Conservation (phyloP, 805 yeast species). For the Candida xyloterini region DNA sequence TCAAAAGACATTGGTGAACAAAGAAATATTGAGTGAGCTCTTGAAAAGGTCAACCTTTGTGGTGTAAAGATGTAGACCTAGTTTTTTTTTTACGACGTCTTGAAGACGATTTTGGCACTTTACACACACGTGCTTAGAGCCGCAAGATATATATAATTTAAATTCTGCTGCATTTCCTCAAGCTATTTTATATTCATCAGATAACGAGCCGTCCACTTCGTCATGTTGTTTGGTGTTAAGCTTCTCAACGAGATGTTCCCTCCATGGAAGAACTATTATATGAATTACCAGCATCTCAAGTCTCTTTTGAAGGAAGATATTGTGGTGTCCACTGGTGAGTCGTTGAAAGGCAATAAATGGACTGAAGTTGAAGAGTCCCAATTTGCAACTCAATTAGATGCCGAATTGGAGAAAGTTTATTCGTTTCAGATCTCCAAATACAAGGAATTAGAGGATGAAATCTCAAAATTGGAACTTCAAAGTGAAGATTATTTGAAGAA, state of each 20-base stretch:
- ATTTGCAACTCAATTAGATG: constrained; percentile 65
- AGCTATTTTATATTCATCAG: background rate
- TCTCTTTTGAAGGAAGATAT: constrained; percentile 68
- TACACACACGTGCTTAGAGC: constrained; percentile 7
- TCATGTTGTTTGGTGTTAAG: constrained; percentile 84
- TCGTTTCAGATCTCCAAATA: constrained; percentile 67
- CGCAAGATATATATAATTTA: constrained; percentile 1
- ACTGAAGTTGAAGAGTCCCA: constrained; percentile 66
- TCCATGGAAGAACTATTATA: constrained; percentile 82
- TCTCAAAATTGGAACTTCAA: constrained; percentile 60
- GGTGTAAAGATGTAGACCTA: too few species aligned
- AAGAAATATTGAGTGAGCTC: background rate
- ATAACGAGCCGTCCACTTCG: background rate
- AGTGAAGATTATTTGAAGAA: constrained; percentile 41
- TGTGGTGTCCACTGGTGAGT: constrained; percentile 7
- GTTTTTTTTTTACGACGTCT: too few species aligned
- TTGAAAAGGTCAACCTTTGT: too few species aligned
- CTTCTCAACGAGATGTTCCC: constrained; percentile 76
- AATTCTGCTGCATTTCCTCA: constrained; percentile 4
- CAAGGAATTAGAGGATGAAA: constrained; percentile 60
- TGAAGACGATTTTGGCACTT: too few species aligned
- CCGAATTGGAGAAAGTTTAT: constrained; percentile 73
- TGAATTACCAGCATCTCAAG: constrained; percentile 64
- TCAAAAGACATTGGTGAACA: constrained; percentile 28
- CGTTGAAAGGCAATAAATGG: constrained; percentile 40